Conservation (phyloP, 1,139 yeast species). For the Geotrichum restrictum region DNA sequence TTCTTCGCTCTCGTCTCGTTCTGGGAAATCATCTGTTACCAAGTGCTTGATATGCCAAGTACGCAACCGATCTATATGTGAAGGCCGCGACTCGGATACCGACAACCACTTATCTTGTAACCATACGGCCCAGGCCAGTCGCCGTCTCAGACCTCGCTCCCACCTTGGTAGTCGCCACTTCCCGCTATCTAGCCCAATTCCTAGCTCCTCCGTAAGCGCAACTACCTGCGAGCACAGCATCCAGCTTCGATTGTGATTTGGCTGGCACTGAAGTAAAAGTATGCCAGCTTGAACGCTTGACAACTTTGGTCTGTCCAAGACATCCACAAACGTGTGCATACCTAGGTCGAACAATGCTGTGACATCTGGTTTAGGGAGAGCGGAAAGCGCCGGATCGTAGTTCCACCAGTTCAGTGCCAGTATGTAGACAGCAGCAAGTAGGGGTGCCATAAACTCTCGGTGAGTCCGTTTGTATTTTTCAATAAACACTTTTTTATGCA, state of each 20-base stretch:
- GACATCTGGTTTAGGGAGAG: slow-evolving; percentile 38
- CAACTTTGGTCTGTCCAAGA: slow-evolving; percentile 43
- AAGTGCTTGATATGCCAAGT: slow-evolving; percentile 32
- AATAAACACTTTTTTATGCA: slow-evolving; percentile 44
- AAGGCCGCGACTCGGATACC: slow-evolving; percentile 71
- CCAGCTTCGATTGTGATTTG: slow-evolving; percentile 67
- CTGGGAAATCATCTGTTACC: slow-evolving; percentile 36
- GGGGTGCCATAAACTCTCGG: slow-evolving; percentile 46
- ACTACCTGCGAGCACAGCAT: slow-evolving; percentile 81
- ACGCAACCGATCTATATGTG: slow-evolving; percentile 47
- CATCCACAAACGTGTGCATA: slow-evolving; percentile 40
- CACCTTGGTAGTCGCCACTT: slow-evolving; percentile 87
- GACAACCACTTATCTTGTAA: slow-evolving; percentile 87
- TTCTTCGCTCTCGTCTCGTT: slow-evolving; percentile 48
- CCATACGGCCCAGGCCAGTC: slow-evolving; percentile 92
- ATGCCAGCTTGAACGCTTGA: slow-evolving; percentile 47
- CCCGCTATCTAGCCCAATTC: slow-evolving; percentile 79
- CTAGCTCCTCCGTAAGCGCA: slow-evolving; percentile 79
- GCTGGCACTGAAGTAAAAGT: slow-evolving; percentile 40
- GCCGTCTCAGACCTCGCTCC: slow-evolving; percentile 80
- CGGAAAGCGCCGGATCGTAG: slow-evolving; percentile 33
- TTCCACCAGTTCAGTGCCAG: slow-evolving; percentile 47
- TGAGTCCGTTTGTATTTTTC: slow-evolving; percentile 47
- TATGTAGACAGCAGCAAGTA: slow-evolving; percentile 45
- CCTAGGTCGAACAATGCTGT: slow-evolving; percentile 40